Evolutionary conservation across 2,329 filamentous ascomycete genomes (phyloP).

Genomic region (Sarocladium oryzae): DNA sequence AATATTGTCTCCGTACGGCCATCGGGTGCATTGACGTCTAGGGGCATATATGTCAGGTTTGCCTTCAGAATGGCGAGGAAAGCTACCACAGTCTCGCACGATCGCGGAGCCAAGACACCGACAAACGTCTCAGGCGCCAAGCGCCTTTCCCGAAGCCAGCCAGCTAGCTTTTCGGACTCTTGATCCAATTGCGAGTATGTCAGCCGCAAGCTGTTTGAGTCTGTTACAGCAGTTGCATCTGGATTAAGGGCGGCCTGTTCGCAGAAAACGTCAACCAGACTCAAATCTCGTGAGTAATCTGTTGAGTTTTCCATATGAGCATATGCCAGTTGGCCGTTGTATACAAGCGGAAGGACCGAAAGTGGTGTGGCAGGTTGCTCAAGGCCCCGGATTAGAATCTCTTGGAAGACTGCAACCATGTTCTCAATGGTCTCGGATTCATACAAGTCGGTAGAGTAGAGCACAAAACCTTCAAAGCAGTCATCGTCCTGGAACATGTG

Average conservation of each 20-base stretch:
- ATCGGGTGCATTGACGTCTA: constrained; percentile 16
- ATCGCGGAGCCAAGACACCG: constrained; percentile 14
- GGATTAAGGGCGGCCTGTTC: constrained; percentile 14
- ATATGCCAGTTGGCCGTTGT: background rate
- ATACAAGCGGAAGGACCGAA: constrained; percentile 4
- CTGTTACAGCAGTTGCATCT: constrained; percentile 15
- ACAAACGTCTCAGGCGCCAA: constrained; percentile 15
- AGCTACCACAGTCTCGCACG: constrained; percentile 16
- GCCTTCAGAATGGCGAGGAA: constrained; percentile 20
- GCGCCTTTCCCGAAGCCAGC: constrained; percentile 12
- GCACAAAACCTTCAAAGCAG: constrained; percentile 10
- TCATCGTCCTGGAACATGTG: constrained; percentile 17
- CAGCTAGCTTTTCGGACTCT: constrained; percentile 14
- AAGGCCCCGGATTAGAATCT: constrained; percentile 15
- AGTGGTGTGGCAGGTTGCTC: constrained; percentile 7
- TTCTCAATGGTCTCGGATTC: constrained; percentile 15
- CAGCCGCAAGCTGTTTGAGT: constrained; percentile 8
- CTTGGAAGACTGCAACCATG: constrained; percentile 14
- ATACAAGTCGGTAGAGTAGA: constrained; percentile 19
- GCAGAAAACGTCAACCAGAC: constrained; percentile 18
- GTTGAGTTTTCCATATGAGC: constrained; percentile 9
- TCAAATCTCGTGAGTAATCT: constrained; percentile 16
- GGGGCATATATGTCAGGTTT: constrained; percentile 19
- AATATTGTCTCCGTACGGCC: constrained; percentile 16
- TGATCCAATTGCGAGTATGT: constrained; percentile 17